Conservation (phyloP, 2,329 filamentous ascomycete species). For the Cercospora sp. region DNA sequence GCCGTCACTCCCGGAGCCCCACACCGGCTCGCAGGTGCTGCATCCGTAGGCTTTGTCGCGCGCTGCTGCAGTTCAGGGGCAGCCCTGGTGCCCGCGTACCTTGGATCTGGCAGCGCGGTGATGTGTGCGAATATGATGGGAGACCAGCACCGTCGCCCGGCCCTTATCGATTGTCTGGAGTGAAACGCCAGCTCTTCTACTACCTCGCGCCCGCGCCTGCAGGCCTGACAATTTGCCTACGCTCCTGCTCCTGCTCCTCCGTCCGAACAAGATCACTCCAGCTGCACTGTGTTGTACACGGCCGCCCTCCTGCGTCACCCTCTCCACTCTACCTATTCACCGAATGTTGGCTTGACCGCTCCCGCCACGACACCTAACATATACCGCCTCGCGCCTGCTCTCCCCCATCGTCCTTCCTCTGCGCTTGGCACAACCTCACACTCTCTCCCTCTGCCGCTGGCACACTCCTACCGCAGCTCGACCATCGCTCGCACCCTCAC, state of each 20-base stretch:
- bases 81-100: constrained; percentile 13
- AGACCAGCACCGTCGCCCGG: not conserved
- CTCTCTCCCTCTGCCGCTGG: constrained; percentile 1
- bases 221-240: not conserved
- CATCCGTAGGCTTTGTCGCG: constrained; percentile 18
- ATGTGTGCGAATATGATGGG: not conserved
- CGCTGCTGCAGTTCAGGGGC: constrained; percentile 12
- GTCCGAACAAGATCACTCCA: not conserved
- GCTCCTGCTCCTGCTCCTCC: not conserved
- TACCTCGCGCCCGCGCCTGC: not conserved
- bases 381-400: constrained; percentile 18
- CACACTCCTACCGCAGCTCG: not conserved
- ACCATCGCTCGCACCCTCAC: not conserved
- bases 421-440: constrained; percentile 12
- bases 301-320: constrained; percentile 12
- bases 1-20: constrained; percentile 23
- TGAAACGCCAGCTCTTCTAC: constrained; percentile 7
- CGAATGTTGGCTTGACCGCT: constrained; percentile 21
- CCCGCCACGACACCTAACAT: constrained; percentile 12
- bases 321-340: constrained; percentile 15
- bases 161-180: constrained; percentile 17
- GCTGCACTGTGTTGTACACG: not conserved
- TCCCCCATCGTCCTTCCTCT: not conserved
- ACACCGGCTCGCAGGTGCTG: constrained; percentile 16
- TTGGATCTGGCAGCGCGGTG: constrained; percentile 15